Percentiles rank a stretch among this genome's conserved stretches.
phyloP scores from a whole-genome alignment of 768 basidiomycete species.

The Atractiella rhizophila region DNA sequence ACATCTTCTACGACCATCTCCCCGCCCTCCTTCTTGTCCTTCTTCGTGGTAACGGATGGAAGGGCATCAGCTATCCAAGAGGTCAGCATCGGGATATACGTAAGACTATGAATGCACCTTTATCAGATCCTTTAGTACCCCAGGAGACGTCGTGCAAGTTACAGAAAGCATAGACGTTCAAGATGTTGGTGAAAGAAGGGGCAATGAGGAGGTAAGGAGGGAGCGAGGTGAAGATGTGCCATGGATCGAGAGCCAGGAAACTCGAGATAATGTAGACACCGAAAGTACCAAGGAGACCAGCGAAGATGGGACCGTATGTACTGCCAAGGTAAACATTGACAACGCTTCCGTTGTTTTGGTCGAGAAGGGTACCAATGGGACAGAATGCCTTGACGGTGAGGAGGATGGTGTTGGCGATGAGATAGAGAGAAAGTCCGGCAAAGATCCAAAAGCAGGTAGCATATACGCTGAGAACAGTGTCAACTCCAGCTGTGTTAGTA shows the following conservation, averaged over 20 bases:
- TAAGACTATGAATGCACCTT: background rate
- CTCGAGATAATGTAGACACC: constrained; percentile 19
- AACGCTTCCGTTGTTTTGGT: background rate
- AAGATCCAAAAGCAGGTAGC: constrained; percentile 36
- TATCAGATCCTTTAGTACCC: constrained; percentile 53
- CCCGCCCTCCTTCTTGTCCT: constrained; percentile 42
- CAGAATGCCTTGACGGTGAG: constrained; percentile 36
- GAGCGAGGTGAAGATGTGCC: constrained; percentile 92
- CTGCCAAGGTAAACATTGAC: constrained; percentile 11
- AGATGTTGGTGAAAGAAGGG: constrained; percentile 76
- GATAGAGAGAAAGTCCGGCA: constrained; percentile 54
- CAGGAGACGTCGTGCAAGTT: constrained; percentile 83
- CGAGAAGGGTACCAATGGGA: constrained; percentile 9
- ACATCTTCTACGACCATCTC: constrained; percentile 64
- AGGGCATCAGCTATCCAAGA: constrained; percentile 71
- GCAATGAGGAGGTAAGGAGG: constrained; percentile 70
- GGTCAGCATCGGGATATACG: constrained; percentile 4
- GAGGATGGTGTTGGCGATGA: constrained; percentile 33
- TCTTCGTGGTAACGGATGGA: constrained; percentile 65
- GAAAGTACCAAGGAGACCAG: constrained; percentile 16
- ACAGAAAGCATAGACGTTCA: constrained; percentile 87
- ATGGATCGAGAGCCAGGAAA: constrained; percentile 42
- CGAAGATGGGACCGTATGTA: constrained; percentile 15
- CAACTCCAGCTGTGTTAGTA: too few species aligned
- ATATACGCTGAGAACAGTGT: too few species aligned